Base-by-base conservation (phyloP, 176 grass and related monocot genomes). In the Olyra latifolia region DNA sequence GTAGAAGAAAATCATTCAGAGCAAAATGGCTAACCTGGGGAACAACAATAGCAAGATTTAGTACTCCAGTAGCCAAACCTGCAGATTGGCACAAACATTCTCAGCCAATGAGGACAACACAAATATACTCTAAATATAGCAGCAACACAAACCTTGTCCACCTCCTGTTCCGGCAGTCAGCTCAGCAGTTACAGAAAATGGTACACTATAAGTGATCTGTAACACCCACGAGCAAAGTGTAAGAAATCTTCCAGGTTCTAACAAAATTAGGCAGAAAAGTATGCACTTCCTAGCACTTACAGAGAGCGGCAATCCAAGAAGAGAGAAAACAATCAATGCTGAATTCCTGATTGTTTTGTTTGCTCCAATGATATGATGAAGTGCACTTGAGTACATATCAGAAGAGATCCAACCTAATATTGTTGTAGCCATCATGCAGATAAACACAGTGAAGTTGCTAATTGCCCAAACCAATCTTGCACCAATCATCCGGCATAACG, bases 21-120 rank as follows among this genome's bases (percentile, higher is more conserved):
- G 30, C 3, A 69, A 49, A 49, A 52, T 9, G 0, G 45, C 72
- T 14, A 50, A 99, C 96, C 92, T 99, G 92, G 49, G 96, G 96
- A 84, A 93, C 80, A 0, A 99, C 96, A 27, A 99, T 99, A 39
- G 92, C 92, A 0, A 99, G 92, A 85, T 99, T 99, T 73, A 99
- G 72, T 69, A 99, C 96, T 82, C 96, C 96, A 48, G 92, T 99
- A 23, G 96, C 92, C 84, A 99, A 83, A 79, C 96, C 96, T 99
- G 58, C 0, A 91, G 46, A 84, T 58, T n/a, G 35, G 38, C 41
- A 75, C 8, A 85, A n/a, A 67, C 62, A 52, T 47, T 79, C 5
- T 86, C 48, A 46, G 29, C 68, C 27, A 29, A 25, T 2, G 7
- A 58, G 25, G 35, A 45, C 5, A 10, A 52, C 20, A n/a, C 0